Percentiles rank a stretch among this genome's conserved stretches.
phyloP scores from a whole-genome alignment of 2,329 filamentous ascomycete species.

The Onygenales sp. region DNA sequence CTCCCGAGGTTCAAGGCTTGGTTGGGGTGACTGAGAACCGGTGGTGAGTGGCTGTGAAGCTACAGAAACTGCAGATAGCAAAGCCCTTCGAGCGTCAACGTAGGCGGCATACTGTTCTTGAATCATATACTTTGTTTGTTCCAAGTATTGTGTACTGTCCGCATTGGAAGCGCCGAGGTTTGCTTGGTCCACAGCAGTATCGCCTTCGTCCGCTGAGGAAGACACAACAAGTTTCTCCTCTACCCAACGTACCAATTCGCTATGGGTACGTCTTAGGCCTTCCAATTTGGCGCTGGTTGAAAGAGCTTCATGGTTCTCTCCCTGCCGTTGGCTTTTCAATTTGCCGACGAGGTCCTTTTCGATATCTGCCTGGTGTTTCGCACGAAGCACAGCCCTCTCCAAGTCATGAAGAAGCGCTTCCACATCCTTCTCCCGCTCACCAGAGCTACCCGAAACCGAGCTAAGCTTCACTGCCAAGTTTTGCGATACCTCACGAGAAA shows the following conservation, averaged over 20 bases:
- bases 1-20: background rate
- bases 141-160: conserved; percentile 19
- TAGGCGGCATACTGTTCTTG: conserved; percentile 27
- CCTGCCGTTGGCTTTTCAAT: conserved; percentile 2
- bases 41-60: conserved; percentile 24
- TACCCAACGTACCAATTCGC: conserved; percentile 43
- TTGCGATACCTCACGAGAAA: conserved; percentile 5
- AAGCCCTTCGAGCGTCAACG: conserved; percentile 24
- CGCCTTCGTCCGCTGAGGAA: conserved; percentile 23
- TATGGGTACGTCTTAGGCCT: conserved; percentile 34
- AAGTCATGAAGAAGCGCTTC: conserved; percentile 28
- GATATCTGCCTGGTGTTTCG: conserved; percentile 25
- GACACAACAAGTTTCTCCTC: conserved; percentile 35
- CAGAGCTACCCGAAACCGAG: conserved; percentile 2
- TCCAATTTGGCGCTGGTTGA: conserved; percentile 12
- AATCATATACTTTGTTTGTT: conserved; percentile 24
- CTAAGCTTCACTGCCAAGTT: background rate
- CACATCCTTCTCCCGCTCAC: conserved; percentile 7
- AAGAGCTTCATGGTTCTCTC: background rate
- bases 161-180: conserved; percentile 15
- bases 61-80: conserved; percentile 27
- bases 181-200: conserved; percentile 18
- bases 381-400: conserved; percentile 29
- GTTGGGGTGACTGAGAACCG: conserved; percentile 8
- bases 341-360: conserved; percentile 27